These are phyloP conservation scores for Bipolaris zeicola DNA, from an alignment of 2,329 filamentous ascomycete genomes.

Conservation along the genomic window DNA sequence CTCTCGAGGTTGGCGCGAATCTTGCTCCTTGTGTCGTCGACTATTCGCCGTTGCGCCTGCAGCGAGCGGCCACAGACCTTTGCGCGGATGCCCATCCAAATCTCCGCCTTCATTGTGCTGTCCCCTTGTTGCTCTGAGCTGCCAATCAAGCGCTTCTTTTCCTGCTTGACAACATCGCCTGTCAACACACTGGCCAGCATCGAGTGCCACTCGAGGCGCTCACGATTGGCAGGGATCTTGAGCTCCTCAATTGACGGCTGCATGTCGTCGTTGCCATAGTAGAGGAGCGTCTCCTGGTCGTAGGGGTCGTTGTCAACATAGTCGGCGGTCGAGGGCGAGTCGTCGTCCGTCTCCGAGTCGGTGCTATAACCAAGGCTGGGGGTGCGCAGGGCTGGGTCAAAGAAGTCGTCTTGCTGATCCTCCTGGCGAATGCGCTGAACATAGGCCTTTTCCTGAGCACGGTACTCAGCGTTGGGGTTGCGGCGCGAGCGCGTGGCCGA, in stretches of 20 bases:
- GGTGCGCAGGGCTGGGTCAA: constrained; percentile 69
- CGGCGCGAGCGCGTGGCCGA: constrained; percentile 61
- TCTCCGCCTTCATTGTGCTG: constrained; percentile 68
- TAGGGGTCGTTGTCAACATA: constrained; percentile 83
- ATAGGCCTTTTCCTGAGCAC: constrained; percentile 92
- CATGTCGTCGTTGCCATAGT: constrained; percentile 87
- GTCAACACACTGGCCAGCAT: constrained; percentile 96
- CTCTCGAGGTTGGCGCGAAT: constrained; percentile 80
- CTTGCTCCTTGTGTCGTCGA: constrained; percentile 79
- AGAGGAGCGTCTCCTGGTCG: constrained; percentile 90
- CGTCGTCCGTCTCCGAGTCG: constrained; percentile 87
- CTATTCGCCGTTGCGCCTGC: constrained; percentile 81
- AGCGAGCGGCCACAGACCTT: constrained; percentile 83
- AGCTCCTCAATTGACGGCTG: constrained; percentile 90
- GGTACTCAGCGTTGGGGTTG: constrained; percentile 74
- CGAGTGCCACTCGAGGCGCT: constrained; percentile 94
- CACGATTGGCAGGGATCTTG: constrained; percentile 83
- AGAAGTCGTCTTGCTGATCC: constrained; percentile 70
- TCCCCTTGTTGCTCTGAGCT: constrained; percentile 75
- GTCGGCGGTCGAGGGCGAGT: constrained; percentile 83
- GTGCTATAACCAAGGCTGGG: constrained; percentile 69
- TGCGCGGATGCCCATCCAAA: constrained; percentile 88
- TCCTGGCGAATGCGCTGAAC: constrained; percentile 89
- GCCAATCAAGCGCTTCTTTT: constrained; percentile 93
- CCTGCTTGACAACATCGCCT: constrained; percentile 95